Conservation (phyloP, 768 basidiomycete species). For the Suillus spraguei region DNA sequence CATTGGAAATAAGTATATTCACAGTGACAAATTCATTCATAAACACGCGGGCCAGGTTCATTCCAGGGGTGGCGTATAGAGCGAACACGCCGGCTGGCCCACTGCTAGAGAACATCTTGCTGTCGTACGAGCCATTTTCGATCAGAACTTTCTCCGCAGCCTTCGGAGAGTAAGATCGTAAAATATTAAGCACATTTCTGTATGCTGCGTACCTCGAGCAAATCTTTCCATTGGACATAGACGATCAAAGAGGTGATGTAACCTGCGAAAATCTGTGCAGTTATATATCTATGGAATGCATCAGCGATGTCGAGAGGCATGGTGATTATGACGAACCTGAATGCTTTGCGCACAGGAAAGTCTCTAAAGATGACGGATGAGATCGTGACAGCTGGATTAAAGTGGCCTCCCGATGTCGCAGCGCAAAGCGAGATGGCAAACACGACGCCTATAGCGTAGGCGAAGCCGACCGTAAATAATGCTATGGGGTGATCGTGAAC, state of each 20-base stretch:
- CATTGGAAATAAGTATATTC: slow-evolving; percentile 8
- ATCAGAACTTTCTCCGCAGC: slow-evolving; percentile 33
- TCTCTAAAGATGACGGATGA: slow-evolving; percentile 52
- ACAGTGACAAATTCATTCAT: slow-evolving; percentile 44
- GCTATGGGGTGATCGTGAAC: slow-evolving; percentile 36
- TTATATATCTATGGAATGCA: slow-evolving; percentile 52
- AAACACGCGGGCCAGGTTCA: slow-evolving; percentile 35
- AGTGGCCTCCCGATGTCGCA: slow-evolving; percentile 62
- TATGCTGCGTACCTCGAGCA: slow-evolving; percentile 42
- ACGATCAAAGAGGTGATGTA: slow-evolving; percentile 62
- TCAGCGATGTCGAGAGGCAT: slow-evolving; percentile 15
- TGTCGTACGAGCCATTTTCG: slow-evolving; percentile 29
- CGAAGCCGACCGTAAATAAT: slow-evolving; percentile 57
- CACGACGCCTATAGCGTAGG: slow-evolving; percentile 60
- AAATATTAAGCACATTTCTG: slow-evolving; percentile 27
- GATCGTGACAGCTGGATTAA: slow-evolving; percentile 66
- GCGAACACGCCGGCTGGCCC: slow-evolving; percentile 44
- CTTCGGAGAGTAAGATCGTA: slow-evolving; percentile 28
- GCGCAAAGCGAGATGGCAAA: slow-evolving; percentile 56
- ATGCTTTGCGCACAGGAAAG: slow-evolving; percentile 54
- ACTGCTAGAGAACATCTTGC: slow-evolving; percentile 35
- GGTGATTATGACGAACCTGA: slow-evolving; percentile 40
- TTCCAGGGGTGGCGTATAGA: slow-evolving; percentile 35
- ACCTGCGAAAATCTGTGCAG: slow-evolving; percentile 65
- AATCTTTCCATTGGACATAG: slow-evolving; percentile 63